These are phyloP conservation scores for Pseudotsuga menziesii DNA, from an alignment of 75 land plant species.

Conservation along the genomic window DNA sequence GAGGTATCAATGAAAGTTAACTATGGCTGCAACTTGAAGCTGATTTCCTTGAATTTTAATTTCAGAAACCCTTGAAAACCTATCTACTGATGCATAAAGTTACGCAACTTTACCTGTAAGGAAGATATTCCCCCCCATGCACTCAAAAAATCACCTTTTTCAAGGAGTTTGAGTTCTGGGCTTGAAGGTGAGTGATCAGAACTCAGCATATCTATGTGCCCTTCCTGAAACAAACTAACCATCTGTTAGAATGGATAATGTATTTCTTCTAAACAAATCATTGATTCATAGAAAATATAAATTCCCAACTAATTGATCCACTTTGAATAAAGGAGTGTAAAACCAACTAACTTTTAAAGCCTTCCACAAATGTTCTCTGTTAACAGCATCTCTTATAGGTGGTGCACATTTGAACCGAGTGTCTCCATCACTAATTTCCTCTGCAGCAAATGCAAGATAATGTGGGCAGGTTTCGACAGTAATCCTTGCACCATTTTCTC, in stretches of 20 bases:
- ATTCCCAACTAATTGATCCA: neutral
- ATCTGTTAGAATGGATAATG: neutral
- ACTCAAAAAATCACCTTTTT: slow-evolving; percentile 79
- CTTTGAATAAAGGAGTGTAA: neutral
- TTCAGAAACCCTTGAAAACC: neutral
- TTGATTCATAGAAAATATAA: neutral
- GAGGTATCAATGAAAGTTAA: neutral
- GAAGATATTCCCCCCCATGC: slow-evolving; percentile 99
- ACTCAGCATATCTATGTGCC: slow-evolving; percentile 82
- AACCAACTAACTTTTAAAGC: slow-evolving; percentile 59
- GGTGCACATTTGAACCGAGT: slow-evolving; percentile 97
- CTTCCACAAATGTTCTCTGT: slow-evolving; percentile 71
- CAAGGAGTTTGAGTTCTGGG: slow-evolving; percentile 69
- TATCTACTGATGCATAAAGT: neutral
- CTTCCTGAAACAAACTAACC: slow-evolving; percentile 44
- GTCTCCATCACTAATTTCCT: slow-evolving; percentile 87
- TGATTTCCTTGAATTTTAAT: neutral
- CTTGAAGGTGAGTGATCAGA: slow-evolving; percentile 96
- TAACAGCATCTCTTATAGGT: slow-evolving; percentile 72
- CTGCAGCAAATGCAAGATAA: slow-evolving; percentile 89
- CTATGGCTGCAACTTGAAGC: neutral
- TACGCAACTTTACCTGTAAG: slow-evolving; percentile 57
- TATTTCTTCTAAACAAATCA: neutral
- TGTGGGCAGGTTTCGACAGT: slow-evolving; percentile 98
- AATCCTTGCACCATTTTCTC: slow-evolving; percentile 57